These are phyloP conservation scores for Crassisporium funariophilum DNA, from an alignment of 768 basidiomycete species.

Conservation along the genomic window DNA sequence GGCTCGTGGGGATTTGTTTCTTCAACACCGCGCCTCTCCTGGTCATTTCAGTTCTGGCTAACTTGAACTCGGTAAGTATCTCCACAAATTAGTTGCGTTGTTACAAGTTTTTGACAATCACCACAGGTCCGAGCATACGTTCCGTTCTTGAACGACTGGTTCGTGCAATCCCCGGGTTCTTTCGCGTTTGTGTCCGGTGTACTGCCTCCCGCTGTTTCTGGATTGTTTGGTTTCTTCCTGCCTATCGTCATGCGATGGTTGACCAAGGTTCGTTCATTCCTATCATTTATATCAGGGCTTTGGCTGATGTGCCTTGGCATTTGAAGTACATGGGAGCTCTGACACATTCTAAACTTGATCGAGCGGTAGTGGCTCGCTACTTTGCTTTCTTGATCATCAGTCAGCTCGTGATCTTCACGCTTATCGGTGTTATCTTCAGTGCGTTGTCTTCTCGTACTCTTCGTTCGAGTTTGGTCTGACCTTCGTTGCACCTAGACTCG, in stretches of 20 bases:
- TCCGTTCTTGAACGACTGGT: constrained; percentile 76
- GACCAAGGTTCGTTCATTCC: constrained; percentile 54
- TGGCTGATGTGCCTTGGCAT: constrained; percentile 55
- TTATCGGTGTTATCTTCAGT: constrained; percentile 90
- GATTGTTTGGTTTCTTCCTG: constrained; percentile 86
- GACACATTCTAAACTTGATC: constrained; percentile 81
- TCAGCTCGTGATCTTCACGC: constrained; percentile 91
- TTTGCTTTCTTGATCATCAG: constrained; percentile 93
- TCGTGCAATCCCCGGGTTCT: constrained; percentile 54
- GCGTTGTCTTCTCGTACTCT: constrained; percentile 27
- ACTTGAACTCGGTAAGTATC: constrained; percentile 74
- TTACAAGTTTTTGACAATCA: constrained; percentile 16
- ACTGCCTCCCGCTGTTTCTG: constrained; percentile 85
- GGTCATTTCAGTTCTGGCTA: constrained; percentile 88
- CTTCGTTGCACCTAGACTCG: constrained; percentile 31
- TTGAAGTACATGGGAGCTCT: constrained; percentile 64
- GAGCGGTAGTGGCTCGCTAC: constrained; percentile 90
- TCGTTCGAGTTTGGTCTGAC: constrained; percentile 4
- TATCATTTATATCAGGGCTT: constrained; percentile 30
- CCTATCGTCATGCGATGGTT: constrained; percentile 91
- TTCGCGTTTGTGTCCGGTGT: constrained; percentile 93
- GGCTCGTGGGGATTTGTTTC: constrained; percentile 81
- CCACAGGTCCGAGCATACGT: constrained; percentile 68
- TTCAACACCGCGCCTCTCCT: constrained; percentile 94
- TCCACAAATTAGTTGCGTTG: not conserved